A percentile compares a stretch with the other conserved stretches of the same genome.
Evolutionary conservation across 2,329 filamentous ascomycete genomes (phyloP).

Genomic region (Colletotrichum sp.): DNA sequence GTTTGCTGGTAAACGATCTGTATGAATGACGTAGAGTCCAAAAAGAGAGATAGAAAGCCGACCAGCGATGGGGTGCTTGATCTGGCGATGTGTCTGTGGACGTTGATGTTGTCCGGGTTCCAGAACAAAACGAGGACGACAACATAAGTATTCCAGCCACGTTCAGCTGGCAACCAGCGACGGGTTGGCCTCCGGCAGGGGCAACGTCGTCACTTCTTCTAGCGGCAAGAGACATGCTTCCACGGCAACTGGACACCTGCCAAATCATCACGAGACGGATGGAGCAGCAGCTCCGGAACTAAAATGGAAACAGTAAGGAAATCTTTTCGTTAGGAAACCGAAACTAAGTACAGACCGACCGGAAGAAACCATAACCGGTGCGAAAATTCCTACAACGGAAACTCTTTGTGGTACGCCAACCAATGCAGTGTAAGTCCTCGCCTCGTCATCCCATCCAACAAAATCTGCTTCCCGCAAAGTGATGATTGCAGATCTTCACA

Average conservation of each 20-base stretch:
- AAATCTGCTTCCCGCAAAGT: slow-evolving; percentile 40
- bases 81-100: neutral
- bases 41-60: slow-evolving; percentile 9
- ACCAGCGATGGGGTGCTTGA: neutral
- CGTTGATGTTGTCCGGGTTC: neutral
- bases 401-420: slow-evolving; percentile 50
- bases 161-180: neutral
- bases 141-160: neutral
- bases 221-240: neutral
- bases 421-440: slow-evolving; percentile 54
- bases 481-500: slow-evolving; percentile 42
- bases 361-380: slow-evolving; percentile 20
- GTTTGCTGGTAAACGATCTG: neutral
- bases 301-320: neutral
- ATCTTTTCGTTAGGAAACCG: slow-evolving; percentile 8
- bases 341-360: slow-evolving; percentile 18
- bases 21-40: neutral
- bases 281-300: neutral
- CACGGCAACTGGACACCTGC: neutral
- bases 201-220: neutral
- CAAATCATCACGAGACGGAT: neutral
- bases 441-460: slow-evolving; percentile 54
- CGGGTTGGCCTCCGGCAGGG: neutral
- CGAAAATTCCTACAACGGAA: slow-evolving; percentile 24
- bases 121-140: neutral